These are phyloP conservation scores for Candida ipomoeae DNA, from an alignment of 805 yeast species.

Conservation along the genomic window DNA sequence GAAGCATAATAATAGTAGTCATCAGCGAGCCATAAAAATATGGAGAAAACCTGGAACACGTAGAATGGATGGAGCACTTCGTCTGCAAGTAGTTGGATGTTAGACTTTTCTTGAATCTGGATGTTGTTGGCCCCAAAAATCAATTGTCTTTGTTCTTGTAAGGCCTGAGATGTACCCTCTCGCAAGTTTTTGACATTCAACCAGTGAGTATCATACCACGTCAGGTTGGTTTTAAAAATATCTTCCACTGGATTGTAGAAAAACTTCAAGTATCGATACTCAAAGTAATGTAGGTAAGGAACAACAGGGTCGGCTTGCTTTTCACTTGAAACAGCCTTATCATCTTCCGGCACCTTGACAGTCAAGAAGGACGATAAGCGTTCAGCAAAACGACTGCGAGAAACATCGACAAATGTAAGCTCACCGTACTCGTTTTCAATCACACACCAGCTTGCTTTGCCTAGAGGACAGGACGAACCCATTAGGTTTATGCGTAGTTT, in stretches of 20 bases:
- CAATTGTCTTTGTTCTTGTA: slow-evolving; percentile 60
- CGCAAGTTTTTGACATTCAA: slow-evolving; percentile 47
- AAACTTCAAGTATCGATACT: slow-evolving; percentile 78
- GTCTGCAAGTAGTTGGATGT: slow-evolving; percentile 62
- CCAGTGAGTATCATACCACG: slow-evolving; percentile 89
- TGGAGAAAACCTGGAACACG: slow-evolving; percentile 89
- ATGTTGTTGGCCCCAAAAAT: slow-evolving; percentile 80
- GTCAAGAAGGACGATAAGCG: slow-evolving; percentile 64
- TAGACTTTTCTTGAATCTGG: slow-evolving; percentile 69
- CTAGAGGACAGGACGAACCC: slow-evolving; percentile 68
- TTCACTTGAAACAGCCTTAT: slow-evolving; percentile 16
- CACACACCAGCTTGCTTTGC: slow-evolving; percentile 86
- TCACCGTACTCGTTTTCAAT: slow-evolving; percentile 94
- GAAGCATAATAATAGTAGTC: slow-evolving; percentile 90
- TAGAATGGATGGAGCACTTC: slow-evolving; percentile 95
- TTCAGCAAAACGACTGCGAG: slow-evolving; percentile 61
- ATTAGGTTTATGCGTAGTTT: slow-evolving; percentile 59
- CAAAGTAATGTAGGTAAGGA: slow-evolving; percentile 65
- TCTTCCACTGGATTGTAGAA: slow-evolving; percentile 86
- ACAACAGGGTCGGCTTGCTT: slow-evolving; percentile 56
- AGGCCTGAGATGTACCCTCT: slow-evolving; percentile 68
- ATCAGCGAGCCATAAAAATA: slow-evolving; percentile 87
- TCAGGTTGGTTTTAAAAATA: slow-evolving; percentile 73
- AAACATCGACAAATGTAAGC: slow-evolving; percentile 54
- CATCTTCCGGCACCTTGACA: slow-evolving; percentile 21